A percentile compares a stretch with the other conserved stretches of the same genome.
Conservation (phyloP, 2,329 filamentous ascomycete species). For the Tolypocladium paradoxum region DNA sequence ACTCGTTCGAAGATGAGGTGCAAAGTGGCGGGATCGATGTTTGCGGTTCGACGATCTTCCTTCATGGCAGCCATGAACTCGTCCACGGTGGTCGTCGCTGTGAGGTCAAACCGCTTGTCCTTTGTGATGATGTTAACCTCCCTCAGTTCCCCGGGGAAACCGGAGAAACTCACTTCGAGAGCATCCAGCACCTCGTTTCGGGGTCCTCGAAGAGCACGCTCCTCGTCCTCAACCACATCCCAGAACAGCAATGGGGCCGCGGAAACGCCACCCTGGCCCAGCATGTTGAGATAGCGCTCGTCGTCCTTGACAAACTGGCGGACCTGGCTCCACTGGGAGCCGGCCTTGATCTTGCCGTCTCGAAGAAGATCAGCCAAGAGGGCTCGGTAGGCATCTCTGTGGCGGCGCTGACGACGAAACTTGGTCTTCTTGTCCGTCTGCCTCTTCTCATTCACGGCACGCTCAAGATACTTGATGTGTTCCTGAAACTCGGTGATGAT, state of each 20-base stretch:
- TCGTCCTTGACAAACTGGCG: constrained; percentile 67
- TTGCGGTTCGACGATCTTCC: constrained; percentile 78
- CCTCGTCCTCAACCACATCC: constrained; percentile 90
- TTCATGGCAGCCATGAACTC: constrained; percentile 78
- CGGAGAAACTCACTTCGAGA: constrained; percentile 56
- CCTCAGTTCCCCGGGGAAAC: not conserved
- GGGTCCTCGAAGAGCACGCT: constrained; percentile 69
- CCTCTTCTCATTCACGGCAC: constrained; percentile 79
- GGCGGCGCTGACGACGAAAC: constrained; percentile 72
- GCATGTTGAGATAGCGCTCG: constrained; percentile 70
- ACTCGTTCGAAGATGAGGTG: constrained; percentile 75
- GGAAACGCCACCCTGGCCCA: constrained; percentile 67
- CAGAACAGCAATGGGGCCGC: constrained; percentile 88
- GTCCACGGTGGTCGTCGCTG: constrained; percentile 73
- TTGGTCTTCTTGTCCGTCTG: constrained; percentile 80
- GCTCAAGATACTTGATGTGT: constrained; percentile 87
- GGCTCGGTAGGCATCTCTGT: constrained; percentile 67
- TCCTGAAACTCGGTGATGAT: constrained; percentile 88
- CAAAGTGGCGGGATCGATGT: constrained; percentile 71
- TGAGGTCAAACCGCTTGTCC: constrained; percentile 89
- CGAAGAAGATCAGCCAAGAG: constrained; percentile 65
- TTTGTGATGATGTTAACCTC: constrained; percentile 22
- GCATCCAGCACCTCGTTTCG: constrained; percentile 81
- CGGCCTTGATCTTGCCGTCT: constrained; percentile 76
- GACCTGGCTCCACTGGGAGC: constrained; percentile 81